Conservation (phyloP, 2,329 filamentous ascomycete genomes). For the Bipolaris sorokiniana region DNA sequence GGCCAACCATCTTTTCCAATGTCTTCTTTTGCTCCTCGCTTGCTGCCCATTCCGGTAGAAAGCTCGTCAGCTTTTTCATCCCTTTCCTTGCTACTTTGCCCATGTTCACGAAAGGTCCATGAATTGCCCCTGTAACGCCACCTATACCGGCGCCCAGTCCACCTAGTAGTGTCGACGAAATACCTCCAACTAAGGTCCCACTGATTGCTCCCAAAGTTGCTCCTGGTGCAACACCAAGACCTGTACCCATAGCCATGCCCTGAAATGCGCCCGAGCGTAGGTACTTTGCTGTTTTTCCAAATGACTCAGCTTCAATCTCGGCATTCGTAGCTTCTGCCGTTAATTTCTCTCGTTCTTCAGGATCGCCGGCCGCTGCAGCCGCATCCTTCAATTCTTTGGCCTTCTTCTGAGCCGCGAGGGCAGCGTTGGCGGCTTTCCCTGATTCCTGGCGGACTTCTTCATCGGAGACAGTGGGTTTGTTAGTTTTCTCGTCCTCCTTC, state of each 20-base stretch:
- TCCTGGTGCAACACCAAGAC: constrained; percentile 29
- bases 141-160: constrained; percentile 29
- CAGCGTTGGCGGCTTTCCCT: constrained; percentile 26
- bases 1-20: constrained; percentile 29
- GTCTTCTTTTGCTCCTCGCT: constrained; percentile 28
- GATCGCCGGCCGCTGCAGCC: constrained; percentile 23
- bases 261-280: constrained; percentile 32
- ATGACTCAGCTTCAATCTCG: constrained; percentile 31
- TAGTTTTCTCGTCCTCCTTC: not conserved
- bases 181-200: constrained; percentile 29
- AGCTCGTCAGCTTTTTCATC: constrained; percentile 24
- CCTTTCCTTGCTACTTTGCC: constrained; percentile 25
- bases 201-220: constrained; percentile 28
- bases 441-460: constrained; percentile 29
- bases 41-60: constrained; percentile 23
- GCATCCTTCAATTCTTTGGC: constrained; percentile 28
- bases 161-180: constrained; percentile 27
- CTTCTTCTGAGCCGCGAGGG: constrained; percentile 26
- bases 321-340: constrained; percentile 30
- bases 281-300: constrained; percentile 36
- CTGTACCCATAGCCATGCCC: constrained; percentile 31
- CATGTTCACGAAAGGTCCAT: constrained; percentile 23
- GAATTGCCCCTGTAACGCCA: constrained; percentile 25
- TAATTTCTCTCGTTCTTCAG: constrained; percentile 29
- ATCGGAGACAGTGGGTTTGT: constrained; percentile 22